These are phyloP conservation scores for Termitomyces sp. DNA, from an alignment of 768 basidiomycete genomes.

Conservation along the genomic window DNA sequence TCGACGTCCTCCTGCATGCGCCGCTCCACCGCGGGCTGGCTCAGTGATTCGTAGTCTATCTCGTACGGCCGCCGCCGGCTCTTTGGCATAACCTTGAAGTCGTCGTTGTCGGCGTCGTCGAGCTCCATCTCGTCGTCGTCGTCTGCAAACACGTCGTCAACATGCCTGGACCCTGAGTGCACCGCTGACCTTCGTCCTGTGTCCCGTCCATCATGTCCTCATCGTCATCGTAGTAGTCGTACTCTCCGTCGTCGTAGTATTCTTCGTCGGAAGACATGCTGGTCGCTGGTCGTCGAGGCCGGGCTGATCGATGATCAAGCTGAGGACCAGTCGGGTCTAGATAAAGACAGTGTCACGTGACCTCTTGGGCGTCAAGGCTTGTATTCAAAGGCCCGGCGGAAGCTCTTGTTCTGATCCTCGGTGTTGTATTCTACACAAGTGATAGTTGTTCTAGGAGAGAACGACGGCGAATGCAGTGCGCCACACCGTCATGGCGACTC, in stretches of 20 bases:
- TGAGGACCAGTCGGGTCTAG: background rate
- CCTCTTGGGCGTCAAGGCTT: no score
- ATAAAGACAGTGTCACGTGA: background rate
- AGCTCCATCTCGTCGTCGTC: slow-evolving; percentile 50
- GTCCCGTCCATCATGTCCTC: slow-evolving; percentile 68
- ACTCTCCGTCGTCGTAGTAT: slow-evolving; percentile 64
- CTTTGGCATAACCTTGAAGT: slow-evolving; percentile 54
- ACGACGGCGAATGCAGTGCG: no score
- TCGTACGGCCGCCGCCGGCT: slow-evolving; percentile 71
- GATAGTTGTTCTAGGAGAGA: no score
- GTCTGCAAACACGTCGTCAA: slow-evolving; percentile 2
- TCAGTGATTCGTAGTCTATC: slow-evolving; percentile 76
- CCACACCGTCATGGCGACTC: no score
- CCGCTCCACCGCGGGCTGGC: slow-evolving; percentile 67
- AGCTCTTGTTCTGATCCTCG: no score
- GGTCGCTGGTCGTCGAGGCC: background rate
- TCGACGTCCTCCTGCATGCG: slow-evolving; percentile 77
- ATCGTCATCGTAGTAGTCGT: slow-evolving; percentile 58
- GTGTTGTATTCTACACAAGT: no score
- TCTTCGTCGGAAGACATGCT: slow-evolving; percentile 61
- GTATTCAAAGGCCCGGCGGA: no score
- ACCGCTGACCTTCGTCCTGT: slow-evolving; percentile 45
- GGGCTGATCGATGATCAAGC: slow-evolving; percentile 1
- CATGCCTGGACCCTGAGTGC: slow-evolving; percentile 11
- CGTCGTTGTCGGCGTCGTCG: slow-evolving; percentile 53